Conservation (phyloP, 2,329 filamentous ascomycete genomes). For the Cercospora sesami region DNA sequence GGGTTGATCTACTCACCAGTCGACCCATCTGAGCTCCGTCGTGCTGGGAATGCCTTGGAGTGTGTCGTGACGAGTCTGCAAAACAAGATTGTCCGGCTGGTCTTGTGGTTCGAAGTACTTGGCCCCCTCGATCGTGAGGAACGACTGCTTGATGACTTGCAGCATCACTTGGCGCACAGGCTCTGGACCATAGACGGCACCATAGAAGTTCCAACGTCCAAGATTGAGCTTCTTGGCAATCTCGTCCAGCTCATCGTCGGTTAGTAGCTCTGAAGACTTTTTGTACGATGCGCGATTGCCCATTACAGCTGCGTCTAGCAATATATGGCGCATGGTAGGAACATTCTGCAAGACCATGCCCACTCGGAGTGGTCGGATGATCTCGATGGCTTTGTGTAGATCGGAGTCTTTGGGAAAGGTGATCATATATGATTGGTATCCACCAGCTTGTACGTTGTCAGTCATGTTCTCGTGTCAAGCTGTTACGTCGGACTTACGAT, state of each 20-base stretch:
- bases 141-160: slow-evolving; percentile 48
- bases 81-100: slow-evolving; percentile 37
- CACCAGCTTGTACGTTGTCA: neutral
- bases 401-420: slow-evolving; percentile 54
- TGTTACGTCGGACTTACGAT: slow-evolving; percentile 34
- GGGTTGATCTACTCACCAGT: slow-evolving; percentile 43
- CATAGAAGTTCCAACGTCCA: slow-evolving; percentile 56
- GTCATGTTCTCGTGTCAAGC: slow-evolving; percentile 39
- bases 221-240: slow-evolving; percentile 46
- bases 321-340: slow-evolving; percentile 48
- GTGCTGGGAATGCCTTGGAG: slow-evolving; percentile 39
- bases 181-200: slow-evolving; percentile 44
- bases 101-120: slow-evolving; percentile 49
- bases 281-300: slow-evolving; percentile 41
- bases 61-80: slow-evolving; percentile 34
- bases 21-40: slow-evolving; percentile 47
- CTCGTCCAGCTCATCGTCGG: slow-evolving; percentile 44
- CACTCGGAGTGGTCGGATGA: slow-evolving; percentile 49
- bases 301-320: slow-evolving; percentile 49
- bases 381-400: slow-evolving; percentile 51
- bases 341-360: slow-evolving; percentile 51
- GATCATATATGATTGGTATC: slow-evolving; percentile 43
- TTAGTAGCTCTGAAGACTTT: slow-evolving; percentile 37
- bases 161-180: slow-evolving; percentile 37
- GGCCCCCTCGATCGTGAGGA: slow-evolving; percentile 46